Evolutionary conservation across 2,329 filamentous ascomycete genomes (phyloP).

Genomic region (Albifimbria verrucaria): DNA sequence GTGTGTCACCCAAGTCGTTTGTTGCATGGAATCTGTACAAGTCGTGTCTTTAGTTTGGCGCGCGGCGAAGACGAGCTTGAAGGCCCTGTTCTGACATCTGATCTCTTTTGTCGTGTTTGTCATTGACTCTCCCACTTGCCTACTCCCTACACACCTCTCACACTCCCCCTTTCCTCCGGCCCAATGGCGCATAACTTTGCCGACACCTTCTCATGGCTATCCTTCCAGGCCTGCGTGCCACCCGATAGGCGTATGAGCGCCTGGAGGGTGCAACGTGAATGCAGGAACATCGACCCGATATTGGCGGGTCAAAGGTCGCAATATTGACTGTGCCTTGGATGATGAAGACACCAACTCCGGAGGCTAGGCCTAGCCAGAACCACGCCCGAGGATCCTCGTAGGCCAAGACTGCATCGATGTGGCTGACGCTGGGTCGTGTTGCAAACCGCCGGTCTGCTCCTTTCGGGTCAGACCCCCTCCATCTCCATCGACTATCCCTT

Average conservation of each 20-base stretch:
- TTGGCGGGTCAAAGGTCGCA: slow-evolving; percentile 1
- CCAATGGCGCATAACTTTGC: background rate
- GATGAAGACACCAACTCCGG: background rate
- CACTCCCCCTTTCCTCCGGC: background rate
- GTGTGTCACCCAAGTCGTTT: background rate
- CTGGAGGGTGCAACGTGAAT: background rate
- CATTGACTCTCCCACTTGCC: background rate
- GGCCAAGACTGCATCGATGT: background rate
- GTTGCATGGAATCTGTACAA: no score
- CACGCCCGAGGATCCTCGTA: background rate
- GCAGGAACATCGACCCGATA: background rate
- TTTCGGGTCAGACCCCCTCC: background rate
- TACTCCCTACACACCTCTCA: background rate
- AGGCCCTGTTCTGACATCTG: background rate
- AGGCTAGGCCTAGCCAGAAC: background rate
- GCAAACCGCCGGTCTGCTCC: background rate
- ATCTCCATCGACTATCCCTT: no score
- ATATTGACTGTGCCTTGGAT: background rate
- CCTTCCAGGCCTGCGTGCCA: background rate
- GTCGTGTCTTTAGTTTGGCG: background rate
- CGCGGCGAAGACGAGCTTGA: background rate
- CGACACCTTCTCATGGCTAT: background rate
- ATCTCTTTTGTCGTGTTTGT: background rate
- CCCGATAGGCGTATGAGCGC: background rate
- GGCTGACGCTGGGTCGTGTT: background rate